Evolutionary conservation across 441 rosid species (phyloP).

Genomic region (Pelargonium australe): DNA sequence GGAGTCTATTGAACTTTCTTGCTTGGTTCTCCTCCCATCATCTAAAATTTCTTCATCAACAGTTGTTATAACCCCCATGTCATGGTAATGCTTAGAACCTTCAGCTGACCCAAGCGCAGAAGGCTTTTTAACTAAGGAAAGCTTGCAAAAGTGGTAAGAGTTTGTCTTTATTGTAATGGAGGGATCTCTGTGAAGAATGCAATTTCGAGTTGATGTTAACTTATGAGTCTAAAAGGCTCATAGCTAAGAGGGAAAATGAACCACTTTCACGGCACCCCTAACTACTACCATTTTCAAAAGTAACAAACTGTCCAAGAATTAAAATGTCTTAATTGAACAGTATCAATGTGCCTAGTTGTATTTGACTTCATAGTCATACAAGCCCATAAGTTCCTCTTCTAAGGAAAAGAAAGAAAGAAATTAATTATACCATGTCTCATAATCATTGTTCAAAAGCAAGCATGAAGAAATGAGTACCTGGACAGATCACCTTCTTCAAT

Average conservation of each 20-base stretch:
- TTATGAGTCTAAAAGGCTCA: neutral
- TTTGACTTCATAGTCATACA: neutral
- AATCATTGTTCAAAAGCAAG: conserved; percentile 8
- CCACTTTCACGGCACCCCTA: neutral
- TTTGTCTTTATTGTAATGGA: conserved; percentile 47
- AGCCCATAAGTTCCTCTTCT: neutral
- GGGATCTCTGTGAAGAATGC: conserved; percentile 44
- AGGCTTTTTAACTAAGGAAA: conserved; percentile 65
- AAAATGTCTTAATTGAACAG: neutral
- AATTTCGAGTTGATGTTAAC: conserved; percentile 2
- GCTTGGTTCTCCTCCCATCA: conserved; percentile 22
- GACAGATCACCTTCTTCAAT: conserved; percentile 73
- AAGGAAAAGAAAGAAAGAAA: neutral
- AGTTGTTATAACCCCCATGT: conserved; percentile 27
- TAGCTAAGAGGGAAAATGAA: neutral
- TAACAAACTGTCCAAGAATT: neutral
- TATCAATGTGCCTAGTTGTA: neutral
- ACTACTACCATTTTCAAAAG: neutral
- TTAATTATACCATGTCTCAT: neutral
- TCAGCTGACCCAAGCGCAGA: conserved; percentile 25
- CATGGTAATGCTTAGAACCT: conserved; percentile 18
- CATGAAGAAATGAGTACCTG: conserved; percentile 34
- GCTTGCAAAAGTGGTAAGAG: conserved; percentile 87
- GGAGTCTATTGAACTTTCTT: conserved; percentile 27
- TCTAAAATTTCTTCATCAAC: conserved; percentile 19